Evolutionary conservation across 139 green algal species (phyloP), one percentile per base, ranked within the genome.

Genomic region (Haematococcus sp.): DNA sequence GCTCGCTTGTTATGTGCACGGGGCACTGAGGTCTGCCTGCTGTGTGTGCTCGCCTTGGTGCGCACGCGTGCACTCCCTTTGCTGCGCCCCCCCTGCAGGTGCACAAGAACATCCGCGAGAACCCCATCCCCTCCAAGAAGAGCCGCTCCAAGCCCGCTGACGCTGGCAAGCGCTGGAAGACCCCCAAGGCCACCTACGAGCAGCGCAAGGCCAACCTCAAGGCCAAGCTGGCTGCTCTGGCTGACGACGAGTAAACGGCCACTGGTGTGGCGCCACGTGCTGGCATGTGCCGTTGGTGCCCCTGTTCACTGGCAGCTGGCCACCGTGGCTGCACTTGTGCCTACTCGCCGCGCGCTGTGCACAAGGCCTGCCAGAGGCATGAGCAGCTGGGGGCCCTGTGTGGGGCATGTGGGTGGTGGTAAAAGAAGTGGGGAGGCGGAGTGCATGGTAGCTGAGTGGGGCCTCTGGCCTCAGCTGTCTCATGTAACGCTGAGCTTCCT

Each of bases 181-280:
- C 81, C 35, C 61, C 56, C 55, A 98, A 98, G 91, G 78, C 96
- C 64, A 98, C 95, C 22, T 97, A 98, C 80, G 95, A 98, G 64
- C 66, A 98, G 93, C 87, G 90, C 78, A 98, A 98, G 92, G 86
- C 92, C 28, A 81, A 78, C 35, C 92, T 99, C 71, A 97, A 98
- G 90, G 83, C 86, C n/a, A 92, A 90, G 77, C 83, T 97, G 30
- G 83, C 83, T 3, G 80, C 84, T 33, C 56, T 94, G 49, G 76
- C 72, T 55, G 84, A 81, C 63, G 87, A 82, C 67, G 86, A 89
- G 74, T 82, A 85, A 68, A 73, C 40, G 35, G 44, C n/a, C n/a
- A n/a, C 43, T 61, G 65, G 40, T 11, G 11, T 49, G 40, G 40
- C 40, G 11, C 40, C 7, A 7, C 40, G 40, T 11, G 40, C 40